A percentile compares a stretch with the other conserved stretches of the same genome.
phyloP scores from a whole-genome alignment of 148 eudicot genomes.

The Chenopodium berlandieri region DNA sequence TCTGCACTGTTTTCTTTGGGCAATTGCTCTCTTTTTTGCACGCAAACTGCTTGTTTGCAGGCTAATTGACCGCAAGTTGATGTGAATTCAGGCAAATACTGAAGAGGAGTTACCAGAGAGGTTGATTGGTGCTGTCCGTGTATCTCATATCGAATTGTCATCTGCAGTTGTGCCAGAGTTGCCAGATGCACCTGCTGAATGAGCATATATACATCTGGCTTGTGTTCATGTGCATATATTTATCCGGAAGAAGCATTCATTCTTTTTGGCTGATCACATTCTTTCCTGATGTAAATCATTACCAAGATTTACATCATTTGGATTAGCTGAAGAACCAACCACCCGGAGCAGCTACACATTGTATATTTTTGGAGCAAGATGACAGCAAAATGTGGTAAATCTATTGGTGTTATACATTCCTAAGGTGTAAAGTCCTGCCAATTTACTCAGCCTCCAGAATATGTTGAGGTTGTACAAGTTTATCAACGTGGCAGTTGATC shows the following conservation, averaged over 20 bases:
- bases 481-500: background rate
- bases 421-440: constrained; percentile 24
- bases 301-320: constrained; percentile 8
- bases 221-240: constrained; percentile 3
- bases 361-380: background rate
- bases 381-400: constrained; percentile 5
- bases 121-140: constrained; percentile 85
- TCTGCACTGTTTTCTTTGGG: background rate
- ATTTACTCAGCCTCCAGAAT: constrained; percentile 9
- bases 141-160: constrained; percentile 77
- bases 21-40: background rate
- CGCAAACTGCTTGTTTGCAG: constrained; percentile 3
- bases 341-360: background rate
- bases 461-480: constrained; percentile 12
- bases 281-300: constrained; percentile 21
- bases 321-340: constrained; percentile 18
- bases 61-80: constrained; percentile 5
- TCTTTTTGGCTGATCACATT: constrained; percentile 17
- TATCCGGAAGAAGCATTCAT: constrained; percentile 26
- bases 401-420: background rate
- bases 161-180: constrained; percentile 82
- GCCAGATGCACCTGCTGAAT: constrained; percentile 42
- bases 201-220: constrained; percentile 1
- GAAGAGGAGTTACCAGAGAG: constrained; percentile 88
- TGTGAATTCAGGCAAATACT: constrained; percentile 58